Evolutionary conservation across 2,329 filamentous ascomycete species (phyloP).

Genomic region (Arthroderma sp.): DNA sequence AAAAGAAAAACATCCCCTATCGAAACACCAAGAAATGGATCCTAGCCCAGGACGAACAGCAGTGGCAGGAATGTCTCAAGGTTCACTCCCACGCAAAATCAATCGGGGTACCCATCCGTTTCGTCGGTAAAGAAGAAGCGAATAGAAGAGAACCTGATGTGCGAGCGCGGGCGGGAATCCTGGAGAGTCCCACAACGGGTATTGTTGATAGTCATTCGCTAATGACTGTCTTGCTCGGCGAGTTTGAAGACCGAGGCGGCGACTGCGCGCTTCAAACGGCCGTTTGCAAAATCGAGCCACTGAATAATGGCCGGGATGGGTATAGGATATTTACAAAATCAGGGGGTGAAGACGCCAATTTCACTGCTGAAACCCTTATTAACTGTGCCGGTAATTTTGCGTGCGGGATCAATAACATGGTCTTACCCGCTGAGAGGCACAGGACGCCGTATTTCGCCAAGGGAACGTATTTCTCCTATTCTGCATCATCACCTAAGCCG

Average conservation of each 20-base stretch:
- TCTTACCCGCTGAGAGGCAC: conserved; percentile 43
- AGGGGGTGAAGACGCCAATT: conserved; percentile 28
- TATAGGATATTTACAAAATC: conserved; percentile 53
- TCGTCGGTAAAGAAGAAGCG: conserved; percentile 53
- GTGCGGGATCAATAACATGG: conserved; percentile 66
- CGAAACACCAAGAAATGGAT: conserved; percentile 83
- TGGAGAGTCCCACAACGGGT: conserved; percentile 77
- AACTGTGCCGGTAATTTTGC: conserved; percentile 79
- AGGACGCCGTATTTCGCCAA: conserved; percentile 69
- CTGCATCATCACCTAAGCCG: conserved; percentile 49
- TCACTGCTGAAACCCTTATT: conserved; percentile 64
- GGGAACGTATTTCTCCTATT: conserved; percentile 87
- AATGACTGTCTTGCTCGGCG: conserved; percentile 67
- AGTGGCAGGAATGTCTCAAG: conserved; percentile 46
- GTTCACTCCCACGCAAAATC: conserved; percentile 41
- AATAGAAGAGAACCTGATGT: conserved; percentile 59
- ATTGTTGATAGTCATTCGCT: conserved; percentile 79
- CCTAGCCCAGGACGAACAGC: conserved; percentile 64
- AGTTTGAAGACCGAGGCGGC: conserved; percentile 65
- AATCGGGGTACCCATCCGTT: conserved; percentile 57
- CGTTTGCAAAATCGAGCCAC: conserved; percentile 48
- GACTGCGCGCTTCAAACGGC: conserved; percentile 55
- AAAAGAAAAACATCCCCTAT: conserved; percentile 52
- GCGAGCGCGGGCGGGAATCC: conserved; percentile 53
- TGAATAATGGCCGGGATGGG: conserved; percentile 45